Base-by-base conservation (phyloP, 306 rosid genomes). In the Quercus rubra region DNA sequence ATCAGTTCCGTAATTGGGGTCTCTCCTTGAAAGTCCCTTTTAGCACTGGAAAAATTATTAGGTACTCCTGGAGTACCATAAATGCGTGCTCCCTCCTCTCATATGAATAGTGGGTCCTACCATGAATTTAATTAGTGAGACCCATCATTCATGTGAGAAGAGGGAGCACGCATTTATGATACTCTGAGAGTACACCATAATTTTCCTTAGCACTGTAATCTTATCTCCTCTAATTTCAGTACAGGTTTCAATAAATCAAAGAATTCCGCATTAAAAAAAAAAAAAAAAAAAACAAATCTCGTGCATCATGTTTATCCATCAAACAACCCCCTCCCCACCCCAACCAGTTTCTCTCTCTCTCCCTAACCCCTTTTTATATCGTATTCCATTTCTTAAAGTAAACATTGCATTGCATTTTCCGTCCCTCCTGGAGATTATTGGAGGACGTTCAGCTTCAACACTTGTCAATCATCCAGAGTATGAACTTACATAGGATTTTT, bases 351-450 rank as follows among this genome's bases (percentile, higher is more conserved):
- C 14, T 14, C 14, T 28, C 30, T 25, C 72, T 18, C 28, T 59
- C 3, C 75, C 54, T 80, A 41, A 54, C 62, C 63, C 77, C 46
- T 12, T 49, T 49, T 49, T 12, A 49, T 49, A 49, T 49, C 12
- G 54, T 3, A 49, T 49, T 49, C 54, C 54, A 10, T 49, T 49
- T 49, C 54, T 49, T 49, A 41, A 18, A 18, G 11, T 1, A 33
- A 33, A 31, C 21, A 33, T 19, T 33, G 49, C 46, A 19, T 31
- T 33, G 46, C 25, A 18, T 68, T 19, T 68, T 46, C 72, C 64
- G 54, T 79, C 63, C 56, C 38, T 49, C 52, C 81, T 67, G 52
- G n/a, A 67, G 76, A 66, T 77, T 71, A 74, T 41, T 58, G 58
- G 17, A 41, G 73, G 56, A 77, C 28, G 21, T n/a, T 71, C 69